Base-by-base conservation (phyloP, 192 early-diverging fungal species). In the Piromyces finnis region DNA sequence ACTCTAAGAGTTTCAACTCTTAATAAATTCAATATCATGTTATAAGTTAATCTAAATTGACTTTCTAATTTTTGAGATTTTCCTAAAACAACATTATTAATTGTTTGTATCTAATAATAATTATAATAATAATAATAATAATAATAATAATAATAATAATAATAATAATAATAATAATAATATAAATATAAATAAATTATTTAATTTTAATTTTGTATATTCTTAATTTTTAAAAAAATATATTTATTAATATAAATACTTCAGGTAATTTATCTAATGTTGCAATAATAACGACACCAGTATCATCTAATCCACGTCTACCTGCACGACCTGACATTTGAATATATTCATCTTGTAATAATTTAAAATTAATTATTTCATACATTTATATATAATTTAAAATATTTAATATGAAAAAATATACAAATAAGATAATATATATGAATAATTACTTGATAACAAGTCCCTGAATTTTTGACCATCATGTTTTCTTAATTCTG, bases 311-410 rank as follows among this genome's bases (percentile, higher is more conserved):
- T 13, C 95, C 96, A 87, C 96, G 93, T 80, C 97, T 89, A 77
- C 97, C 97, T 68, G 97, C 97, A 77, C 97, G 91, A 0, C 97
- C 97, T 18, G 95, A 94, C 97, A 99, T 99, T 90, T 99, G 97
- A 9, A 95, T 99, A 84, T 99, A 99, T 83, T 99, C 97, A 78
- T 95, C 93, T 92, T n/a, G n/a, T n/a, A n/a, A n/a, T n/a, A n/a
- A n/a, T n/a, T n/a, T n/a, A n/a, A n/a, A n/a, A n/a, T n/a, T n/a
- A n/a, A n/a, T n/a, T n/a, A n/a, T n/a, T n/a, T n/a, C n/a, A n/a
- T n/a, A n/a, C n/a, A n/a, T n/a, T n/a, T n/a, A n/a, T n/a, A n/a
- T n/a, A n/a, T n/a, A n/a, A n/a, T n/a, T n/a, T n/a, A n/a, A n/a
- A n/a, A n/a, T n/a, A n/a, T n/a, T n/a, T n/a, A n/a, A n/a, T n/a